These are phyloP conservation scores for Tulasnella sp. DNA, from an alignment of 768 basidiomycete genomes.

Conservation along the genomic window DNA sequence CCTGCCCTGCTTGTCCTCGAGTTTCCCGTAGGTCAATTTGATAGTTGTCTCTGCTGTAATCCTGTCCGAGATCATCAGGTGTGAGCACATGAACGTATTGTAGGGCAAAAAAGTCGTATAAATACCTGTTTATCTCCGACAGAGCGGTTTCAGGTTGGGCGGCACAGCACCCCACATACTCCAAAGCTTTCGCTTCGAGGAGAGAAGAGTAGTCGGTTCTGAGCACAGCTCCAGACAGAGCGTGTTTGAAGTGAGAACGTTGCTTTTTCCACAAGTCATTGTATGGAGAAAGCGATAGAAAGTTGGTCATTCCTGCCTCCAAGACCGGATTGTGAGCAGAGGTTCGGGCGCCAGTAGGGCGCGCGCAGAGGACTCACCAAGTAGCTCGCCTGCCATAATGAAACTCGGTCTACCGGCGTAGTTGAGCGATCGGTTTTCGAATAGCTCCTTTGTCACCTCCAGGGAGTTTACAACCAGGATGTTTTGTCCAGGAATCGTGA, in stretches of 20 bases:
- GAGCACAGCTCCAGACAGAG: background rate
- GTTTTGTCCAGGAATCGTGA: background rate
- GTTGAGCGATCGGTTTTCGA: background rate
- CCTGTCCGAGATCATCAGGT: background rate
- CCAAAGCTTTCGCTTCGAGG: background rate
- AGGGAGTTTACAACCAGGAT: background rate
- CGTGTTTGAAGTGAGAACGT: background rate
- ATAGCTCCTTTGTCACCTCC: background rate
- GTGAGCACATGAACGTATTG: background rate
- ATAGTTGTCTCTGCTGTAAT: background rate
- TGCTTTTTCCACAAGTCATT: background rate
- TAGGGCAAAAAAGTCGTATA: background rate
- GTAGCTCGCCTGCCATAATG: background rate
- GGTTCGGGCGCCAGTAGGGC: background rate
- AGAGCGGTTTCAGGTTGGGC: background rate
- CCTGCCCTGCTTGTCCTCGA: background rate
- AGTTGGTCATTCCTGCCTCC: background rate
- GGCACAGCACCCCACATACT: background rate
- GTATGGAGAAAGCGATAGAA: background rate
- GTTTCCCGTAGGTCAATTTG: conserved; percentile 11
- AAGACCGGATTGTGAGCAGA: background rate
- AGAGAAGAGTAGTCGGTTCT: background rate
- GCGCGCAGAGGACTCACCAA: background rate
- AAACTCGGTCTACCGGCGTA: conserved; percentile 3
- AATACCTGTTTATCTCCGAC: background rate